phyloP scores from a whole-genome alignment of 2,329 filamentous ascomycete species.

The Penicillium sp. region DNA sequence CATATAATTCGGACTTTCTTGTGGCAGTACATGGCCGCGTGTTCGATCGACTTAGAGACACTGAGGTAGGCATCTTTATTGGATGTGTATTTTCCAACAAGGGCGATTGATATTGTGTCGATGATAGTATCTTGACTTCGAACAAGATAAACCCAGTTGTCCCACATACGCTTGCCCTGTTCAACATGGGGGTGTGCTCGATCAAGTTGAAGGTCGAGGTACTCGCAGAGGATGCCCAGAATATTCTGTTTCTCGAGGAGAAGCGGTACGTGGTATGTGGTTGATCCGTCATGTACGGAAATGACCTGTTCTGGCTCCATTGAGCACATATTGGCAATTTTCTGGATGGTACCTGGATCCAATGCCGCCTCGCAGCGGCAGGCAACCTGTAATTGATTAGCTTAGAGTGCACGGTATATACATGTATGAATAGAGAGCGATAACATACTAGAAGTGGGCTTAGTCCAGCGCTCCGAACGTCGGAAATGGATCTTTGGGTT shows the following conservation, averaged over 20 bases:
- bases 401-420: too few relatives aligned
- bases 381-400: conserved; percentile 53
- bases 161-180: conserved; percentile 64
- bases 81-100: conserved; percentile 86
- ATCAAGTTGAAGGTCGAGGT: conserved; percentile 57
- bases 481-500: conserved; percentile 80
- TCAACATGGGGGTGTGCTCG: conserved; percentile 45
- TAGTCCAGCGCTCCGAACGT: conserved; percentile 70
- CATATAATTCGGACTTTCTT: conserved; percentile 71
- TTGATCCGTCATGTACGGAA: conserved; percentile 75
- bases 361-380: conserved; percentile 78
- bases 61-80: conserved; percentile 79
- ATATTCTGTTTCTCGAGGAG: conserved; percentile 76
- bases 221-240: conserved; percentile 55
- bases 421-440: too few relatives aligned
- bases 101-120: conserved; percentile 66
- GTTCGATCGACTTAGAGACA: conserved; percentile 78
- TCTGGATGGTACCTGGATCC: conserved; percentile 64
- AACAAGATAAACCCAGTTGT: conserved; percentile 66
- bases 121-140: conserved; percentile 57
- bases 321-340: conserved; percentile 84
- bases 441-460: conserved; percentile 51
- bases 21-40: conserved; percentile 76
- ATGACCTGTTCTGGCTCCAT: conserved; percentile 77
- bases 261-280: conserved; percentile 91